These are phyloP conservation scores for Escovopsis sp. DNA, from an alignment of 2,329 filamentous ascomycete genomes.

Conservation along the genomic window DNA sequence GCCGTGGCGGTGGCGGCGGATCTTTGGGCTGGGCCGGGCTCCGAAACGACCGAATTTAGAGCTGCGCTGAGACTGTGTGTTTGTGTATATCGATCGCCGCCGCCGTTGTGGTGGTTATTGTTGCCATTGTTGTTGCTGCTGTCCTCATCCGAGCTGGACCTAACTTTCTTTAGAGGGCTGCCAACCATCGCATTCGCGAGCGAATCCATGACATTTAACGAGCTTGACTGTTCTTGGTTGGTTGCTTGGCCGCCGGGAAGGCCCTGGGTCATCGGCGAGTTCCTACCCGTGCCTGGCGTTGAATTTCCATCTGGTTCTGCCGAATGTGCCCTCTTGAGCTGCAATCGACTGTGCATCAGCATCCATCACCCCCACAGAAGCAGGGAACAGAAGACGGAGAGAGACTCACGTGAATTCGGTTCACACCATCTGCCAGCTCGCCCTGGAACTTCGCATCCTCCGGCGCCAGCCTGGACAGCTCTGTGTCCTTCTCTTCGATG, in stretches of 20 bases:
- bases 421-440: conserved; percentile 66
- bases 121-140: conserved; percentile 7
- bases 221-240: conserved; percentile 10
- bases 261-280: conserved; percentile 18
- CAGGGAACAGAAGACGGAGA: too few relatives aligned
- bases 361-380: not conserved
- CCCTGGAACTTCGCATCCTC: conserved; percentile 60
- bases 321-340: conserved; percentile 74
- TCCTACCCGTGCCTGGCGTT: conserved; percentile 25
- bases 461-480: conserved; percentile 40
- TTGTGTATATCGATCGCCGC: conserved; percentile 12
- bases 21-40: not conserved
- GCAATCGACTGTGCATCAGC: conserved; percentile 7
- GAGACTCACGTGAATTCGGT: conserved; percentile 59
- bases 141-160: conserved; percentile 37
- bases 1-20: conserved; percentile 9
- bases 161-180: conserved; percentile 63
- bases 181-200: conserved; percentile 35
- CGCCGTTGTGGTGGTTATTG: conserved; percentile 7
- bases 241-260: conserved; percentile 3
- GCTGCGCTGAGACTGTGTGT: conserved; percentile 22
- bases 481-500: conserved; percentile 44
- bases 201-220: conserved; percentile 17
- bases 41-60: conserved; percentile 16
- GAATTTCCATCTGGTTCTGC: conserved; percentile 44